phyloP scores from a whole-genome alignment of 768 basidiomycete species.

The Phaffia tasmanica region DNA sequence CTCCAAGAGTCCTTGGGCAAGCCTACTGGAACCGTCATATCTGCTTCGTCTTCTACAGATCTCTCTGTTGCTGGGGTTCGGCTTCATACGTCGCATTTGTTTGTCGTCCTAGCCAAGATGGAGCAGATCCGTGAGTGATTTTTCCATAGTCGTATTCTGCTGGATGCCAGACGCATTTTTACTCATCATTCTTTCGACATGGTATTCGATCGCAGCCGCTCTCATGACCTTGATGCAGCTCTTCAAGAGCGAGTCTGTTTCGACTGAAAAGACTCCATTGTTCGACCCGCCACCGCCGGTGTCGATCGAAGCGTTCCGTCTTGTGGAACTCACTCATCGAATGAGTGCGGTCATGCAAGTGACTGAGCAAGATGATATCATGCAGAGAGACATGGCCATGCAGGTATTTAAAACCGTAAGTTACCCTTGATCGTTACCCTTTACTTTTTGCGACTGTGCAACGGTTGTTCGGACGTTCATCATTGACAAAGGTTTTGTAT shows the following conservation, averaged over 20 bases:
- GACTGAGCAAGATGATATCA: constrained; percentile 44
- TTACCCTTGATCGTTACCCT: constrained; percentile 57
- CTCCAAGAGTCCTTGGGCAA: background rate
- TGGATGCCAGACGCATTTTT: too few species aligned
- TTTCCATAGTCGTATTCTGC: too few species aligned
- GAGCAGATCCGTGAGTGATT: constrained; percentile 5
- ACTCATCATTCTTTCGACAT: too few species aligned
- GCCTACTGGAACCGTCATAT: background rate
- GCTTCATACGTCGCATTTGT: background rate
- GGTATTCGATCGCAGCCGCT: constrained; percentile 46
- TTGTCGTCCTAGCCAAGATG: constrained; percentile 23
- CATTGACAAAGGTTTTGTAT: too few species aligned
- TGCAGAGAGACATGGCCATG: constrained; percentile 52
- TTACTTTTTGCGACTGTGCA: constrained; percentile 51
- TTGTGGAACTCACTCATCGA: constrained; percentile 70
- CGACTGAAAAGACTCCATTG: constrained; percentile 13
- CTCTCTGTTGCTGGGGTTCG: constrained; percentile 1
- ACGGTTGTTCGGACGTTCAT: too few species aligned
- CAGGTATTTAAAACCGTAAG: constrained; percentile 38
- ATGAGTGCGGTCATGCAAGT: constrained; percentile 78
- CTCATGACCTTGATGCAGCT: constrained; percentile 85
- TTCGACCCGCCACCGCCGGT: constrained; percentile 28
- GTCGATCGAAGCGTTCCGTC: constrained; percentile 63
- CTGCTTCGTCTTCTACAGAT: background rate
- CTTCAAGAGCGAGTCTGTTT: constrained; percentile 41